A percentile compares a stretch with the other conserved stretches of the same genome.
Evolutionary conservation across 352 stramenopile genomes (phyloP).

Genomic region (Pythium brachiatum): DNA sequence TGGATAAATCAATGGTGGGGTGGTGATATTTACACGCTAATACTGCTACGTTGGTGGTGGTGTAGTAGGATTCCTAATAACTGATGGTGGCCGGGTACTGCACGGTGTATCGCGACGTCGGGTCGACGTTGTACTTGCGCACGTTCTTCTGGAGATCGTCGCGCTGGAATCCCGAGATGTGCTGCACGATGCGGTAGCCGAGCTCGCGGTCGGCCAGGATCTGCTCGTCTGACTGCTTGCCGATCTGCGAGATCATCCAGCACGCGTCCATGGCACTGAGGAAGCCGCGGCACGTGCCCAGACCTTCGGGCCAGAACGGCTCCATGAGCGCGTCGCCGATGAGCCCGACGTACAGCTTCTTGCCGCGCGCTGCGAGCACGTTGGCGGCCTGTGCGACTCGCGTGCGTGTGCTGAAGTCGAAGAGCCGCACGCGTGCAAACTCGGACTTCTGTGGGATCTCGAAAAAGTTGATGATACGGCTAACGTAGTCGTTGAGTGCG

Average conservation of each 20-base stretch:
- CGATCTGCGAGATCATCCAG: conserved; percentile 77
- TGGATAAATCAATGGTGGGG: background rate
- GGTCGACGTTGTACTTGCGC: conserved; percentile 78
- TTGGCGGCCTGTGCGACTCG: conserved; percentile 72
- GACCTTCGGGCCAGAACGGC: conserved; percentile 83
- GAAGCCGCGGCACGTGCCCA: conserved; percentile 82
- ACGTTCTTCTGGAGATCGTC: conserved; percentile 81
- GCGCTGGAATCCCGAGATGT: conserved; percentile 70
- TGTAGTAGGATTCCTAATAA: conserved; percentile 11
- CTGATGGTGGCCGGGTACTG: conserved; percentile 48
- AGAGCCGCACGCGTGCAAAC: conserved; percentile 69
- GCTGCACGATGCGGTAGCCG: conserved; percentile 70
- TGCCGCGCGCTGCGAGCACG: conserved; percentile 55
- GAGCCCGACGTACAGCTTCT: conserved; percentile 78
- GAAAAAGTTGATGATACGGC: conserved; percentile 66
- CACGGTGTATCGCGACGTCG: conserved; percentile 72
- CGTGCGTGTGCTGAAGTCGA: conserved; percentile 82
- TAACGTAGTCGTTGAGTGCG: conserved; percentile 63
- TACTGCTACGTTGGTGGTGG: no score
- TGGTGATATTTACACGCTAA: conserved; percentile 2
- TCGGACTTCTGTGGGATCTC: conserved; percentile 65
- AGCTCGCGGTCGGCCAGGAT: conserved; percentile 74
- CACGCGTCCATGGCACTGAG: conserved; percentile 70
- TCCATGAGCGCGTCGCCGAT: conserved; percentile 83
- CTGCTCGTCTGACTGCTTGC: conserved; percentile 66